Percentiles rank a stretch among this genome's conserved stretches.
Conservation (phyloP, 2,329 filamentous ascomycete genomes). For the Verticillium longisporum region DNA sequence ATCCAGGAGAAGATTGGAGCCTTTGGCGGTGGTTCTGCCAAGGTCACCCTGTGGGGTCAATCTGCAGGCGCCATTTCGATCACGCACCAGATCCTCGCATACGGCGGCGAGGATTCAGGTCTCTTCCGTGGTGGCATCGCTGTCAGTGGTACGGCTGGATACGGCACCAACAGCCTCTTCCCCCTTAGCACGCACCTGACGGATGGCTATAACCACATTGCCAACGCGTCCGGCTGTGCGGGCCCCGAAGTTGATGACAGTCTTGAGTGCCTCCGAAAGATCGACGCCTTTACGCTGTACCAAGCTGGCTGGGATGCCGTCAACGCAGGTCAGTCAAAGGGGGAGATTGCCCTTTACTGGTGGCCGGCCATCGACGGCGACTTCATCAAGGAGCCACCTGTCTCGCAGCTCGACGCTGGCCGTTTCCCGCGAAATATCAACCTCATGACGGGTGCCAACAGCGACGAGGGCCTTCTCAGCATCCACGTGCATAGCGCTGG, state of each 20-base stretch:
- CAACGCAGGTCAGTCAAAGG: background rate
- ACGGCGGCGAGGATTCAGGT: conserved; percentile 2
- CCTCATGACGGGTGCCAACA: conserved; percentile 4
- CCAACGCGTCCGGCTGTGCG: conserved; percentile 2
- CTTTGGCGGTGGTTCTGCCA: conserved; percentile 44
- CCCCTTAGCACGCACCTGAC: background rate
- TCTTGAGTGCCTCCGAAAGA: conserved; percentile 3
- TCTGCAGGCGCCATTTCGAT: conserved; percentile 30
- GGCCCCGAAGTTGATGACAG: conserved; percentile 1
- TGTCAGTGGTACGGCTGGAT: conserved; percentile 3
- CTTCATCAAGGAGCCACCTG: conserved; percentile 1
- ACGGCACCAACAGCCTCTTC: background rate
- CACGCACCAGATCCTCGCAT: conserved; percentile 5
- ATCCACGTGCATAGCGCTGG: background rate
- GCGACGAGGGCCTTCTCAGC: conserved; percentile 2
- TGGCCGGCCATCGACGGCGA: conserved; percentile 5
- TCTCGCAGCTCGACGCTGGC: conserved; percentile 2
- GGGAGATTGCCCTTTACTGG: background rate
- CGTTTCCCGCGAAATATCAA: background rate
- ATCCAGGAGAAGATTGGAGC: conserved; percentile 44
- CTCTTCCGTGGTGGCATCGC: conserved; percentile 7
- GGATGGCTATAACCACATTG: background rate
- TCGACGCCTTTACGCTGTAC: background rate
- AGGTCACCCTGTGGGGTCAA: conserved; percentile 41
- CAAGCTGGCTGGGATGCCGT: background rate